Conservation (phyloP, 805 yeast genomes). For the Saturnispora besseyi region DNA sequence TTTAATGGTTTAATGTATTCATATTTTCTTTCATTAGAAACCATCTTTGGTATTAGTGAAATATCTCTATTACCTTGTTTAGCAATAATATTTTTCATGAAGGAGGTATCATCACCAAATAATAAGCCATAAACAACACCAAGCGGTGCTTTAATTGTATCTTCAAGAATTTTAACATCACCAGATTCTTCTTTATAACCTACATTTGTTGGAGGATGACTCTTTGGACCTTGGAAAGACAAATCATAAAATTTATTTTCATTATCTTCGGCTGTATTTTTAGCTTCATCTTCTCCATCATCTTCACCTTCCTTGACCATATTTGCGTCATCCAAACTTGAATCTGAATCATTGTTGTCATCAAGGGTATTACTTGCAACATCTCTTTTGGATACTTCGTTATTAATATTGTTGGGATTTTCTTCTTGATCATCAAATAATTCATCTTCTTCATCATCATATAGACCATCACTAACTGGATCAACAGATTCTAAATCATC, state of each 20-base stretch:
- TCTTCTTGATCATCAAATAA: conserved; percentile 13
- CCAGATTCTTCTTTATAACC: conserved; percentile 36
- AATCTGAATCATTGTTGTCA: conserved; percentile 19
- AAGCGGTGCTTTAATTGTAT: conserved; percentile 45
- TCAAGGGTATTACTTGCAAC: neutral
- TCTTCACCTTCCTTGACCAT: conserved; percentile 26
- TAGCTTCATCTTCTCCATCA: conserved; percentile 3
- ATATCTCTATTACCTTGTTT: conserved; percentile 60
- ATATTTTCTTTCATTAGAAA: conserved; percentile 35
- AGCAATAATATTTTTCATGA: conserved; percentile 36
- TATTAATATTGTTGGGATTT: conserved; percentile 15
- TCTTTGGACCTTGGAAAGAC: conserved; percentile 31
- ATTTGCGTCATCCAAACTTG: conserved; percentile 25
- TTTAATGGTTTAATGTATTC: conserved; percentile 55
- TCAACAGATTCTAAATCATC: conserved; percentile 11
- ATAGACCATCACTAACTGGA: neutral
- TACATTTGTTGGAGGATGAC: conserved; percentile 29
- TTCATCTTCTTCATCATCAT: conserved; percentile 28
- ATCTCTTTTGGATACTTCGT: conserved; percentile 14
- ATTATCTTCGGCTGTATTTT: conserved; percentile 14
- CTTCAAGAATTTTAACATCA: conserved; percentile 51
- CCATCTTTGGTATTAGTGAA: conserved; percentile 37
- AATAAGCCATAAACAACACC: conserved; percentile 51
- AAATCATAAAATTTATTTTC: conserved; percentile 31
- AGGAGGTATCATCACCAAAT: conserved; percentile 50